Evolutionary conservation across 2,329 filamentous ascomycete species (phyloP).

Genomic region (Alternaria longipes): DNA sequence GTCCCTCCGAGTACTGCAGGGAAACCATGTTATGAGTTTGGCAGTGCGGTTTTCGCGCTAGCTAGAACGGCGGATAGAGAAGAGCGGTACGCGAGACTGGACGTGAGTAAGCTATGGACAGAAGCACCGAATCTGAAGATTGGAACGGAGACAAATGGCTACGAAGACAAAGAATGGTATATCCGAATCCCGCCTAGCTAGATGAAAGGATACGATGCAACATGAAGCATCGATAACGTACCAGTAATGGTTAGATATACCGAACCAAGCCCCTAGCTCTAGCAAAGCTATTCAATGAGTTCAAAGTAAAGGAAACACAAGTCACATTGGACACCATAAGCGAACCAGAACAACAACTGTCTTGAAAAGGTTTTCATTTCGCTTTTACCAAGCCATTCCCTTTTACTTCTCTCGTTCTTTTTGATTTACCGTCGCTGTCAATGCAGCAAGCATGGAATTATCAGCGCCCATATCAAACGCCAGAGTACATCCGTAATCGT

Average conservation of each 20-base stretch:
- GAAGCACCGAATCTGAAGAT: slow-evolving; percentile 28
- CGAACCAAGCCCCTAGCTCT: no score
- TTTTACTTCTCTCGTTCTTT: slow-evolving; percentile 14
- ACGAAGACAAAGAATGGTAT: not conserved
- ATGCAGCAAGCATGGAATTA: slow-evolving; percentile 4
- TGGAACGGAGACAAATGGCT: not conserved
- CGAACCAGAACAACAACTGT: not conserved
- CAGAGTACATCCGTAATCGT: slow-evolving; percentile 24
- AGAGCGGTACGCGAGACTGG: slow-evolving; percentile 22
- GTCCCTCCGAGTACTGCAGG: not conserved
- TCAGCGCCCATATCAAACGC: slow-evolving; percentile 21
- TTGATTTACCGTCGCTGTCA: slow-evolving; percentile 7
- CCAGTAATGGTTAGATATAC: no score
- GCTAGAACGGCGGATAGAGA: slow-evolving; percentile 26
- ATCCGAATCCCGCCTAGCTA: no score
- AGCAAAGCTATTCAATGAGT: no score
- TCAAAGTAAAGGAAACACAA: no score
- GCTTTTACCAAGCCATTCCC: slow-evolving; percentile 12
- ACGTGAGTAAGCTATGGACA: slow-evolving; percentile 31
- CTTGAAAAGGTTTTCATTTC: slow-evolving; percentile 26
- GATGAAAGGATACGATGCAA: no score
- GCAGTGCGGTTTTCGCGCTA: slow-evolving; percentile 38
- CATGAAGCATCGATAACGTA: no score
- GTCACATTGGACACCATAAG: no score
- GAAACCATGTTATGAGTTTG: slow-evolving; percentile 2